Conservation (phyloP, 306 rosid genomes). For the Vigna nakashimae region DNA sequence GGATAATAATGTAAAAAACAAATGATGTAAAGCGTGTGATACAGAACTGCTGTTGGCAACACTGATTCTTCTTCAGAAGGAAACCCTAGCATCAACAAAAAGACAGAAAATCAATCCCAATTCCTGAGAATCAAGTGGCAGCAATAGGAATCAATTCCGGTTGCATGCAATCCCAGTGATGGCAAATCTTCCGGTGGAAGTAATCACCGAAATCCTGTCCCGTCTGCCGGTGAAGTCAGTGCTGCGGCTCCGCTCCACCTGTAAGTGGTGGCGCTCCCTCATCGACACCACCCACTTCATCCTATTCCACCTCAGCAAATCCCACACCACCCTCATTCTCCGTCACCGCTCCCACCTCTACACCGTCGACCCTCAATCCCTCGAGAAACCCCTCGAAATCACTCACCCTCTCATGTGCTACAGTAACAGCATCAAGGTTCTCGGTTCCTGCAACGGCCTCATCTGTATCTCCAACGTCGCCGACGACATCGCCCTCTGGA, state of each 20-base stretch:
- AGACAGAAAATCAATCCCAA: background rate
- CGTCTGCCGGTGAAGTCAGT: slow-evolving; percentile 55
- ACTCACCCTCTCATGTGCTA: slow-evolving; percentile 81
- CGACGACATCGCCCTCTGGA: slow-evolving; percentile 80
- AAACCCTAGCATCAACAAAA: slow-evolving; percentile 28
- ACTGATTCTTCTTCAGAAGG: background rate
- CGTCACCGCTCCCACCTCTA: slow-evolving; percentile 56
- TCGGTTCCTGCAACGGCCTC: slow-evolving; percentile 70
- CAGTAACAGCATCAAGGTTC: slow-evolving; percentile 59
- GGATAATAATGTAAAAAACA: too few relatives aligned
- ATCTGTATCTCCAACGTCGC: slow-evolving; percentile 74
- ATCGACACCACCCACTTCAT: slow-evolving; percentile 63
- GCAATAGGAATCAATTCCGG: background rate
- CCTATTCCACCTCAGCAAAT: slow-evolving; percentile 51
- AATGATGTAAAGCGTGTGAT: background rate
- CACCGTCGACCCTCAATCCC: slow-evolving; percentile 8
- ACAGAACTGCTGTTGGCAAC: background rate
- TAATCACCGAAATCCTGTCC: slow-evolving; percentile 56
- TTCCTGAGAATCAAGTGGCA: background rate
- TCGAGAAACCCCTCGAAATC: slow-evolving; percentile 50
- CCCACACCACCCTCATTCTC: slow-evolving; percentile 54
- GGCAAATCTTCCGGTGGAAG: slow-evolving; percentile 73
- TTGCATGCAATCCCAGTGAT: background rate
- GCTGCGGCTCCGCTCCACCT: slow-evolving; percentile 53
- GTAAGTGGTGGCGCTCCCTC: slow-evolving; percentile 58